Evolutionary conservation across 106 monocot species (phyloP), one percentile per base, ranked within the genome.

Genomic region (Dendrobium catenatum): DNA sequence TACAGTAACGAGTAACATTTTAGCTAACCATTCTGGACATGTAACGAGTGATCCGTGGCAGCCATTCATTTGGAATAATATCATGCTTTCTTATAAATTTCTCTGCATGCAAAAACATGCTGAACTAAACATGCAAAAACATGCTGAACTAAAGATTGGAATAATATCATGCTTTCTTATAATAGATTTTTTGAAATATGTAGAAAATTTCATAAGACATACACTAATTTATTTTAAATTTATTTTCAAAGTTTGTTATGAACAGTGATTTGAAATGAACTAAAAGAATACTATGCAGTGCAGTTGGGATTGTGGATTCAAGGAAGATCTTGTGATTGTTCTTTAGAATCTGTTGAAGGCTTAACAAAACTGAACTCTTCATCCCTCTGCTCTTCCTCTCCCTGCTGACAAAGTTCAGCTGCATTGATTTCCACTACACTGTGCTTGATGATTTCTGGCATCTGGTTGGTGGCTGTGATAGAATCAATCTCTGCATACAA

Each of bases 321-420:
- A 70, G 70, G 70, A 70, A 37, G 29, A 33, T 37, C 37, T 37
- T 70, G 43, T 74, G 74, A 44, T 5, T 74, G 43, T 29, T 74
- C 54, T 44, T 78, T 78, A 42, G 54, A 68, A 68, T 33, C 2
- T 70, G 77, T 2, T 10, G 41, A 9, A 18, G 54, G 7, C 17
- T 83, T 83, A 17, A 46, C 55, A 68, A 79, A 78, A 17, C 73
- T 41, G 26, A 83, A 83, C 8, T 79, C 83, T 40, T 79, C 79
- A 19, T 72, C 55, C 2, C 44, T 56, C 44, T 83, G 73, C 41
- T 29, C 40, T 55, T 78, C 73, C 41, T 79, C 79, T 78, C 42
- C 15, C 3, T 24, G 47, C 47, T 78, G 0, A 18, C 42, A n/a
- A 11, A 55, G 31, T 15, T 83, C 83, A 56, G 26, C 79, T 40